Evolutionary conservation across 371 early-diverging fungal species (phyloP).

Genomic region (Zopfochytrium polystomum): DNA sequence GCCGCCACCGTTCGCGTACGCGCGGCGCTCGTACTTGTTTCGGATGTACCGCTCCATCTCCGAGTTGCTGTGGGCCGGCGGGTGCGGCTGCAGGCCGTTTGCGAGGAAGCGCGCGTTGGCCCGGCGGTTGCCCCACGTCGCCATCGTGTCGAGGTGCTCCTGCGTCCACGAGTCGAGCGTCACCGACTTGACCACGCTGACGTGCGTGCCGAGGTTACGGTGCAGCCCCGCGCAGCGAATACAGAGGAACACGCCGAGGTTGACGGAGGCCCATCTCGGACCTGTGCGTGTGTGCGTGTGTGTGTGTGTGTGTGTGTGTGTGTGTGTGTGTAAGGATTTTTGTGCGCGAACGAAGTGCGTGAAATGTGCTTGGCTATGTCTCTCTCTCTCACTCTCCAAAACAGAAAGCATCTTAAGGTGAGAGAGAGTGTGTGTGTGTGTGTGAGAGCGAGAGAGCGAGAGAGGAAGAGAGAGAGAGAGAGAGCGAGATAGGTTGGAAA

Average conservation of each 20-base stretch:
- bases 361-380: too few species aligned
- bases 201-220: slow-evolving; percentile 80
- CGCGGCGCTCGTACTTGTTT: slow-evolving; percentile 83
- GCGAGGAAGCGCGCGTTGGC: slow-evolving; percentile 36
- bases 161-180: slow-evolving; percentile 87
- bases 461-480: too few species aligned
- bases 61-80: slow-evolving; percentile 22
- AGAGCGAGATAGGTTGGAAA: not conserved
- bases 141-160: slow-evolving; percentile 71
- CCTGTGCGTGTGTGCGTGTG: slow-evolving; percentile 63
- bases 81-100: slow-evolving; percentile 15
- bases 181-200: slow-evolving; percentile 84
- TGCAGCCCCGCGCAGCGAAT: slow-evolving; percentile 92
- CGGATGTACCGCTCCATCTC: slow-evolving; percentile 86
- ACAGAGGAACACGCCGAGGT: slow-evolving; percentile 87
- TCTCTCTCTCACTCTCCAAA: too few species aligned
- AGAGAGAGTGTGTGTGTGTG: too few species aligned
- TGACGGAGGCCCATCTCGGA: slow-evolving; percentile 91
- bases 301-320: too few species aligned
- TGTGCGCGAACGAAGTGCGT: too few species aligned
- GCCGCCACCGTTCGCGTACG: slow-evolving; percentile 14
- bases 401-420: too few species aligned
- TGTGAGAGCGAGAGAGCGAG: too few species aligned
- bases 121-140: slow-evolving; percentile 34
- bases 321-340: too few species aligned